A percentile compares a stretch with the other conserved stretches of the same genome.
Conservation (phyloP, 2,329 filamentous ascomycete species). For the Cryphonectria naterciae region DNA sequence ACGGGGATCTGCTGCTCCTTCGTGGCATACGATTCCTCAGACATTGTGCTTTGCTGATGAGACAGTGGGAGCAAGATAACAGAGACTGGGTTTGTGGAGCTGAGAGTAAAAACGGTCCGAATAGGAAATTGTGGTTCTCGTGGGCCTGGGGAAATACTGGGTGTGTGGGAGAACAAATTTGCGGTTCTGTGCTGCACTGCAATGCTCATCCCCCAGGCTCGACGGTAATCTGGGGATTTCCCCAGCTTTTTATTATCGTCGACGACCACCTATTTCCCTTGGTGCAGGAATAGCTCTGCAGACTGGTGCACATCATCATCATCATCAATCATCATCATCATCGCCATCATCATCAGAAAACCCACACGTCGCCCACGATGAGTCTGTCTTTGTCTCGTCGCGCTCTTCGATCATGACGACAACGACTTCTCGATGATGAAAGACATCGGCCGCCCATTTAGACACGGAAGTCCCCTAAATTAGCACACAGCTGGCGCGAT, state of each 20-base stretch:
- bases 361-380: no score
- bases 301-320: background rate
- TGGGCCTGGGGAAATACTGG: constrained; percentile 11
- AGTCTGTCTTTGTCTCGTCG: background rate
- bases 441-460: background rate
- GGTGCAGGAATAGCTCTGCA: background rate
- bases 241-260: constrained; percentile 22
- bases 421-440: constrained; percentile 15
- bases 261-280: background rate
- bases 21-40: constrained; percentile 22
- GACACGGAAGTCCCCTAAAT: background rate
- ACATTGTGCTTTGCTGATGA: constrained; percentile 17
- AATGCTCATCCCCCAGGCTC: background rate
- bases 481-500: background rate
- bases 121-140: constrained; percentile 23
- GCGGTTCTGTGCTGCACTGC: background rate
- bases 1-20: constrained; percentile 28
- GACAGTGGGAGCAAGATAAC: background rate
- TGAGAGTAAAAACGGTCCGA: constrained; percentile 16
- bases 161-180: background rate
- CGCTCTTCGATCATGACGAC: constrained; percentile 20
- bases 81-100: constrained; percentile 10
- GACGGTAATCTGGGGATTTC: constrained; percentile 16
- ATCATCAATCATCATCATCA: background rate
- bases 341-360: background rate